phyloP scores from a whole-genome alignment of 2,329 filamentous ascomycete species.

The Aspergillus pseudoglaucus region DNA sequence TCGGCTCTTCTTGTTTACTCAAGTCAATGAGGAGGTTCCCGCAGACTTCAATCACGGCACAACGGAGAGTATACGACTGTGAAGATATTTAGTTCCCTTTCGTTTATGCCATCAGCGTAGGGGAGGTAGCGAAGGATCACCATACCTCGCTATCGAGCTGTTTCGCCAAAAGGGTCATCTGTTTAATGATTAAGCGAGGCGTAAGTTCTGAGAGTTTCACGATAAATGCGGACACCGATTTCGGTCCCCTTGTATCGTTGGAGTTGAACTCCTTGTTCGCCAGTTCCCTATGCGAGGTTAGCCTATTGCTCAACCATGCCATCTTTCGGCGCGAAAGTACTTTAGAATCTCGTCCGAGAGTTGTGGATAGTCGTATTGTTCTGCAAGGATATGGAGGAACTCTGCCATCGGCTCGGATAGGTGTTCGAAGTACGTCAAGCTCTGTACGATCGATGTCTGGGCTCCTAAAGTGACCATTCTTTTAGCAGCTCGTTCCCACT shows the following conservation, averaged over 20 bases:
- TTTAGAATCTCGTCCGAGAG: constrained; percentile 84
- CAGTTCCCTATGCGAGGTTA: constrained; percentile 57
- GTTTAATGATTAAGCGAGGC: constrained; percentile 88
- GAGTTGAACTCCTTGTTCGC: constrained; percentile 98
- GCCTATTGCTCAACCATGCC: constrained; percentile 1
- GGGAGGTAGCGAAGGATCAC: background rate
- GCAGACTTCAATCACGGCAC: constrained; percentile 91
- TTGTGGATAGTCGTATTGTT: constrained; percentile 97
- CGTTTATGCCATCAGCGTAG: background rate
- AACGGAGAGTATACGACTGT: constrained; percentile 84
- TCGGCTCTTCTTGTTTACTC: constrained; percentile 82
- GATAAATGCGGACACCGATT: constrained; percentile 91
- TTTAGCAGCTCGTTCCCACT: background rate
- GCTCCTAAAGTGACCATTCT: constrained; percentile 53
- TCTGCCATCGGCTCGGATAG: constrained; percentile 99
- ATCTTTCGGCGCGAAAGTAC: constrained; percentile 20
- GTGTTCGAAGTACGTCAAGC: constrained; percentile 96
- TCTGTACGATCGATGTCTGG: constrained; percentile 96
- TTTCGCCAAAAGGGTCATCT: constrained; percentile 92
- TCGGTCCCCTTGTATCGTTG: constrained; percentile 90
- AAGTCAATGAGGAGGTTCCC: constrained; percentile 90
- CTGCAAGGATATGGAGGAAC: constrained; percentile 88
- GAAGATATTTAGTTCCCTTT: constrained; percentile 7
- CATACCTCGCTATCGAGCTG: constrained; percentile 84
- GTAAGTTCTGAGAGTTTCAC: constrained; percentile 87